A percentile compares a stretch with the other conserved stretches of the same genome.
Conservation (phyloP, 768 basidiomycete genomes). For the Candolleomyces aberdarensis region DNA sequence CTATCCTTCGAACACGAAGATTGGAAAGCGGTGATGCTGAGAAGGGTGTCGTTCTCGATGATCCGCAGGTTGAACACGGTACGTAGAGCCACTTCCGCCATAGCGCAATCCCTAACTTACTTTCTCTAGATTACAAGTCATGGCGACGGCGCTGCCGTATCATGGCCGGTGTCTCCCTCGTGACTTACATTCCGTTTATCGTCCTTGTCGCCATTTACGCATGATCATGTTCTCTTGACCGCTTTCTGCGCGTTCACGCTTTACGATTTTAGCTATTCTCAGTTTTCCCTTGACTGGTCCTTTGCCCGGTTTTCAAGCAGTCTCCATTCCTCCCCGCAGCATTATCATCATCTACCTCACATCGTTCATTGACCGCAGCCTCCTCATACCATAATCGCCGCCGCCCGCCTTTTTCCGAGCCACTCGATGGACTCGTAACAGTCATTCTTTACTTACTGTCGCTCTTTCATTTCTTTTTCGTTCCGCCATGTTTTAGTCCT, state of each 20-base stretch:
- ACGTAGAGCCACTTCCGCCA: constrained; percentile 22
- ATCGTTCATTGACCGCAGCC: neutral
- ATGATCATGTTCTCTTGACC: constrained; percentile 9
- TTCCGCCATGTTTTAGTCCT: neutral
- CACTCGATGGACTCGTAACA: constrained; percentile 20
- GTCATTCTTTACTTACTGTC: constrained; percentile 13
- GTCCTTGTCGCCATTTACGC: constrained; percentile 67
- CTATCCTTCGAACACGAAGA: constrained; percentile 59
- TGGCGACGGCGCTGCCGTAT: constrained; percentile 78
- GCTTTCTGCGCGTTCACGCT: neutral
- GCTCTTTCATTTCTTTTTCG: neutral
- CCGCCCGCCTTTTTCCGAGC: neutral
- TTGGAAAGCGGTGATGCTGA: constrained; percentile 55
- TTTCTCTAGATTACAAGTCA: constrained; percentile 55
- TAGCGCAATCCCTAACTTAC: neutral
- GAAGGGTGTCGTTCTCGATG: constrained; percentile 71
- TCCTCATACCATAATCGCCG: neutral
- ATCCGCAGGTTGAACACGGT: constrained; percentile 80
- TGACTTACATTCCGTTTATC: constrained; percentile 81
- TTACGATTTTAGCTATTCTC: neutral
- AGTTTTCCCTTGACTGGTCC: constrained; percentile 2
- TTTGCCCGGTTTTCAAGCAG: neutral
- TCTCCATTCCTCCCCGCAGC: neutral
- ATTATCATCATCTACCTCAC: neutral
- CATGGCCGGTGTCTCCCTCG: constrained; percentile 61